Conservation (phyloP, 345 rosid genomes). For the Carallia brachiata region DNA sequence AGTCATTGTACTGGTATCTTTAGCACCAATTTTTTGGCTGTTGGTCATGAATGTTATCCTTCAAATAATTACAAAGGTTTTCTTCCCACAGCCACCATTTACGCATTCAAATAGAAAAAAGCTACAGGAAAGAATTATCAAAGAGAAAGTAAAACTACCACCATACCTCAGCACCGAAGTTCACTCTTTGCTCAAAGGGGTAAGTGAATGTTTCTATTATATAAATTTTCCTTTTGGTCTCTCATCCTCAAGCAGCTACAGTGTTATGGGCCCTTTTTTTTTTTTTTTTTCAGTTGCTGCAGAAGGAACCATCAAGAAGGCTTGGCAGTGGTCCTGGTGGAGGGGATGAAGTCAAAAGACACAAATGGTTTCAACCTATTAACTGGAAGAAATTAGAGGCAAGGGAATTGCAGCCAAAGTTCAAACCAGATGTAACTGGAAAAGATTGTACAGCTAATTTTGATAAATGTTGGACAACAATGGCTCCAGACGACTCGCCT, state of each 20-base stretch:
- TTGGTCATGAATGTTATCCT: background rate
- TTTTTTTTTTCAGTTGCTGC: conserved; percentile 41
- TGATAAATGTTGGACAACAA: conserved; percentile 70
- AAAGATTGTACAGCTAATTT: conserved; percentile 67
- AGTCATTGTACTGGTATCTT: background rate
- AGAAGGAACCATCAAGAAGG: conserved; percentile 68
- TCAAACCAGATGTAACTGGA: conserved; percentile 67
- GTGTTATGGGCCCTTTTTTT: background rate
- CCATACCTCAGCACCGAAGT: conserved; percentile 57
- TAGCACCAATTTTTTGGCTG: background rate
- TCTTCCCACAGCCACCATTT: conserved; percentile 53
- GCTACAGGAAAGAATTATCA: conserved; percentile 71
- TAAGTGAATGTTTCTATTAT: conserved; percentile 27
- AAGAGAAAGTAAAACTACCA: conserved; percentile 65
- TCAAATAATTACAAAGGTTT: background rate
- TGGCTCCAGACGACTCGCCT: conserved; percentile 71
- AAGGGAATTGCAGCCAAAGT: conserved; percentile 56
- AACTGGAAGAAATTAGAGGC: conserved; percentile 72
- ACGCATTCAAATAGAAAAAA: conserved; percentile 58
- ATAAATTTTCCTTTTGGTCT: background rate
- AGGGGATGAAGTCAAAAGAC: conserved; percentile 58
- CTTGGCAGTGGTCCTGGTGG: conserved; percentile 62
- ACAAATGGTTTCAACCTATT: conserved; percentile 62
- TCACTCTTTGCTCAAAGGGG: conserved; percentile 73
- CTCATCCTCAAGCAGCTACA: background rate